Conservation (phyloP, 768 basidiomycete genomes). For the Leccinum subgranulosum region DNA sequence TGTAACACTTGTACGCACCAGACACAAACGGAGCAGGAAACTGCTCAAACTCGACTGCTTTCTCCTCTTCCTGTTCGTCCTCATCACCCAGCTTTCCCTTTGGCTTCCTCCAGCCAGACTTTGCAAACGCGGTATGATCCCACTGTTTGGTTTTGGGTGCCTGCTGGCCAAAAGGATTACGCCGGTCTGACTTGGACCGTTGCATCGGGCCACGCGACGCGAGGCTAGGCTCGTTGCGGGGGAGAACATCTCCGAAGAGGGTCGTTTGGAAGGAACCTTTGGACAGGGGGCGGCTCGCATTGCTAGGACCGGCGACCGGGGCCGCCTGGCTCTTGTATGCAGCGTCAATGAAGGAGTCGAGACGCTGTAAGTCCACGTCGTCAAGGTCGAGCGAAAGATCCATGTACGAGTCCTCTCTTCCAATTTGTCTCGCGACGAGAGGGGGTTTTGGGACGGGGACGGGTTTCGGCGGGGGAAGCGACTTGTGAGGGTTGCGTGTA, state of each 20-base stretch:
- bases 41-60: slow-evolving; percentile 68
- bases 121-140: slow-evolving; percentile 88
- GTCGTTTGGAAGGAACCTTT: slow-evolving; percentile 57
- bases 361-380: slow-evolving; percentile 47
- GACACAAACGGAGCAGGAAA: slow-evolving; percentile 77
- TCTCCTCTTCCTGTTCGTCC: slow-evolving; percentile 56
- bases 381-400: slow-evolving; percentile 59
- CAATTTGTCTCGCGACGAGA: slow-evolving; percentile 7
- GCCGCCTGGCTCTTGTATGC: slow-evolving; percentile 40
- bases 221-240: slow-evolving; percentile 27
- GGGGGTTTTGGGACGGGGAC: slow-evolving; percentile 14
- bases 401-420: slow-evolving; percentile 44
- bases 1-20: slow-evolving; percentile 41
- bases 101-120: slow-evolving; percentile 63
- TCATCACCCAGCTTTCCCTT: slow-evolving; percentile 53
- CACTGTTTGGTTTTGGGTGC: slow-evolving; percentile 75
- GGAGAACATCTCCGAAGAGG: slow-evolving; percentile 59
- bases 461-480: slow-evolving; percentile 30
- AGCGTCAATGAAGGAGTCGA: slow-evolving; percentile 53
- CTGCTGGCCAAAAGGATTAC: slow-evolving; percentile 49
- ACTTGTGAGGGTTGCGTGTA: slow-evolving; percentile 3
- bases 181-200: slow-evolving; percentile 40
- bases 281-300: slow-evolving; percentile 24
- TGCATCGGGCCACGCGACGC: slow-evolving; percentile 36
- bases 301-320: slow-evolving; percentile 40